Conservation (phyloP, 2,329 filamentous ascomycete species). For the Dryadomyces quercus-mongolicae region DNA sequence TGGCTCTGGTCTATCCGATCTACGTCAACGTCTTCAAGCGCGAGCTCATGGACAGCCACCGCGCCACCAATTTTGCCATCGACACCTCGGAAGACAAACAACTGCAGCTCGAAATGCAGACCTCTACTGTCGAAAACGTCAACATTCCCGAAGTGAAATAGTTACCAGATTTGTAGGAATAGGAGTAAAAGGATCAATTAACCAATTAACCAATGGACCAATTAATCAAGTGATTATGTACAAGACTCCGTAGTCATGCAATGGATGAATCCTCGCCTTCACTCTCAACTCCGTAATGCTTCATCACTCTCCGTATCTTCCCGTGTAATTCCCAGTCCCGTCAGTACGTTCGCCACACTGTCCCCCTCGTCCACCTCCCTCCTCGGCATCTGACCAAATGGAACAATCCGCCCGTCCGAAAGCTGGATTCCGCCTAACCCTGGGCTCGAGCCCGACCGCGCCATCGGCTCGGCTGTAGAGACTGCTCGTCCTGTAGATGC, state of each 20-base stretch:
- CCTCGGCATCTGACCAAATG: slow-evolving; percentile 11
- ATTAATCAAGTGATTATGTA: too few species aligned
- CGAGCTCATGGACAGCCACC: slow-evolving; percentile 19
- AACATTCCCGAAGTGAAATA: background rate
- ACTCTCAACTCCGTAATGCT: too few species aligned
- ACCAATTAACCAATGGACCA: too few species aligned
- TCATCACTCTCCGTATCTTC: too few species aligned
- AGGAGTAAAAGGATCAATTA: too few species aligned
- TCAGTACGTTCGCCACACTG: background rate
- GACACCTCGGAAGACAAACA: slow-evolving; percentile 12
- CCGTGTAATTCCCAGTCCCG: background rate
- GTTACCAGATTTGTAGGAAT: too few species aligned
- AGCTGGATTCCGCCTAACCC: slow-evolving; percentile 13
- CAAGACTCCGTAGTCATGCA: too few species aligned
- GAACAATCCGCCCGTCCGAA: slow-evolving; percentile 13
- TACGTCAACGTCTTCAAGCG: slow-evolving; percentile 20
- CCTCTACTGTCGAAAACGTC: slow-evolving; percentile 2
- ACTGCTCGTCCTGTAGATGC: background rate
- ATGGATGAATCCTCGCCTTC: too few species aligned
- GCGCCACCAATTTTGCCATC: slow-evolving; percentile 16
- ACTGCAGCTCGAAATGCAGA: slow-evolving; percentile 16
- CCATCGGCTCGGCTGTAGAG: slow-evolving; percentile 13
- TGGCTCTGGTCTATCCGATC: slow-evolving; percentile 17
- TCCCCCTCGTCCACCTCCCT: background rate
- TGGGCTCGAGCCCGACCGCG: slow-evolving; percentile 10